A percentile compares a stretch with the other conserved stretches of the same genome.
phyloP scores from a whole-genome alignment of 139 green algal species.

The Chlamydomonas eustigma region DNA sequence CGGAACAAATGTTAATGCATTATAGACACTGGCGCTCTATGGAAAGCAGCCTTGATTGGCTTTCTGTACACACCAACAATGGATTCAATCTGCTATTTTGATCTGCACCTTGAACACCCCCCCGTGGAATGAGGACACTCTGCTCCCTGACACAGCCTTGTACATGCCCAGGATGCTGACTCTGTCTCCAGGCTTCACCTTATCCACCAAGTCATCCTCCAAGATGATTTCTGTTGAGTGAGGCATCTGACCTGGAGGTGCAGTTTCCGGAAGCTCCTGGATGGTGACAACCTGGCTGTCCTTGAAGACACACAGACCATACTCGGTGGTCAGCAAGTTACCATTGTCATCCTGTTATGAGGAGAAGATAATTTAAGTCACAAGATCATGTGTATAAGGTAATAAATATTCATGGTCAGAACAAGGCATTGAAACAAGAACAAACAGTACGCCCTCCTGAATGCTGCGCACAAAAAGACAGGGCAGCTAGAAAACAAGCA shows the following conservation, averaged over 20 bases:
- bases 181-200: conserved; percentile 92
- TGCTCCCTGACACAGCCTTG: conserved; percentile 66
- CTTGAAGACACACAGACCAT: conserved; percentile 87
- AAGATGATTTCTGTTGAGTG: conserved; percentile 53
- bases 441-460: no score
- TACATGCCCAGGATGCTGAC: conserved; percentile 90
- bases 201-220: conserved; percentile 39
- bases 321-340: conserved; percentile 91
- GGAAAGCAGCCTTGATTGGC: no score
- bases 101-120: conserved; percentile 10
- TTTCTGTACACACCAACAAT: no score
- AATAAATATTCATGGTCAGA: no score
- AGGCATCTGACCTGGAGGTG: conserved; percentile 92
- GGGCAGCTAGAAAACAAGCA: no score
- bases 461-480: no score
- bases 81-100: no score
- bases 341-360: conserved; percentile 78
- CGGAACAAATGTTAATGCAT: no score
- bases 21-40: no score
- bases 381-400: no score
- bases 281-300: conserved; percentile 85
- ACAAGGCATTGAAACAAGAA: no score
- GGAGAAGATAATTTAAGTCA: no score
- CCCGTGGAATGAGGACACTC: neutral
- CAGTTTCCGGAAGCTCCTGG: conserved; percentile 96